These are phyloP conservation scores for Pythium scleroteichum DNA, from an alignment of 352 stramenopile genomes.

Conservation along the genomic window DNA sequence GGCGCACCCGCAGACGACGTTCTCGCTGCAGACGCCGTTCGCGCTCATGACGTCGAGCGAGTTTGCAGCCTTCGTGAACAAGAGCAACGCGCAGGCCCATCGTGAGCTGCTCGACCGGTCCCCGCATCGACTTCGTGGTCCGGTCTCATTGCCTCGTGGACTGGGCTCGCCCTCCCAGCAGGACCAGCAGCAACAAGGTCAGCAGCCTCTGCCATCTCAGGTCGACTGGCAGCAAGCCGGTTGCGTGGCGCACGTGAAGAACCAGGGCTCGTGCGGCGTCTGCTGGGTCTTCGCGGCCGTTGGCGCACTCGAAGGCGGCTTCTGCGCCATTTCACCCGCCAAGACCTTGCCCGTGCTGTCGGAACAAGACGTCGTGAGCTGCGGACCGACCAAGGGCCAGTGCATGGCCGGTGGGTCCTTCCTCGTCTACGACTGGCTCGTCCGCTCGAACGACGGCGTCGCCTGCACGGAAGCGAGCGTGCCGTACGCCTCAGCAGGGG, in stretches of 20 bases:
- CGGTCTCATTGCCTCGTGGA: background rate
- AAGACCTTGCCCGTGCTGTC: background rate
- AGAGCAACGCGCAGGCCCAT: background rate
- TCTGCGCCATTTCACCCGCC: background rate
- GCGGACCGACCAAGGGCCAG: background rate
- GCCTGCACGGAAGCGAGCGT: constrained; percentile 22
- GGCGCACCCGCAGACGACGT: constrained; percentile 14
- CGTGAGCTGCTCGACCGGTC: background rate
- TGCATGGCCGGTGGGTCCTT: constrained; percentile 3
- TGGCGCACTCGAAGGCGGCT: constrained; percentile 18
- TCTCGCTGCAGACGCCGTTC: constrained; percentile 11
- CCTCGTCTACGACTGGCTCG: constrained; percentile 11
- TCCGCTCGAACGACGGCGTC: constrained; percentile 15
- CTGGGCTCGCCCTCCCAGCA: background rate
- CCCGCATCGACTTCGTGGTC: background rate
- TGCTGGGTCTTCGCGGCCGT: constrained; percentile 28
- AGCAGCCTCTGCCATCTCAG: background rate
- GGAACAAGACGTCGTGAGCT: constrained; percentile 1
- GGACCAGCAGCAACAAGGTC: background rate
- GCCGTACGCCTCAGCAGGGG: constrained; percentile 16
- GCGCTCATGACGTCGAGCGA: constrained; percentile 14
- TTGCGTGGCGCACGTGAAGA: constrained; percentile 29
- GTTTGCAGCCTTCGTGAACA: constrained; percentile 6
- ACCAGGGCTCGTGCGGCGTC: constrained; percentile 27
- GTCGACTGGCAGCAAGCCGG: constrained; percentile 25